Percentiles rank a stretch among this genome's conserved stretches.
These are phyloP conservation scores for Hypoxylon perforatum DNA, from an alignment of 495 filamentous ascomycete genomes.

Conservation along the genomic window DNA sequence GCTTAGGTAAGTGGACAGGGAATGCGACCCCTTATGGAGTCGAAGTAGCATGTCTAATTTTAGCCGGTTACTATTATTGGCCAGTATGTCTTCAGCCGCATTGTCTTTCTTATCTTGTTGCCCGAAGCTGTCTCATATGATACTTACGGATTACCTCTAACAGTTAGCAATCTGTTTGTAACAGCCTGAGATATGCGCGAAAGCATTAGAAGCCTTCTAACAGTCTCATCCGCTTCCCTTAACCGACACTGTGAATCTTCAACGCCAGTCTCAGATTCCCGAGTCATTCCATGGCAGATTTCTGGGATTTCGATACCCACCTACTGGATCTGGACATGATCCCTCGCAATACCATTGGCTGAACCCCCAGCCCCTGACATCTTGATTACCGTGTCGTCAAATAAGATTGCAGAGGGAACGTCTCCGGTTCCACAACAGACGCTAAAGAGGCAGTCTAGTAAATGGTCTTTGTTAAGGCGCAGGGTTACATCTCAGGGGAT, in stretches of 20 bases:
- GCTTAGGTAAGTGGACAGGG: background rate
- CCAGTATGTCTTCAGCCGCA: conserved; percentile 19
- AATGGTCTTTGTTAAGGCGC: background rate
- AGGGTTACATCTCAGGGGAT: conserved; percentile 29
- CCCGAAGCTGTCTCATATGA: background rate
- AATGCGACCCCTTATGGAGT: conserved; percentile 5
- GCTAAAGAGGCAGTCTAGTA: conserved; percentile 1
- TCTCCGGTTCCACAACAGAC: conserved; percentile 12
- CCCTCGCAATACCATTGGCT: conserved; percentile 17
- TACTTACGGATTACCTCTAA: background rate
- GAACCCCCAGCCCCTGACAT: conserved; percentile 16
- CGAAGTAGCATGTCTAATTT: conserved; percentile 18
- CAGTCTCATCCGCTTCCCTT: background rate
- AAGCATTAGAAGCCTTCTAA: too few relatives aligned
- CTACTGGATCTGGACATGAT: conserved; percentile 23
- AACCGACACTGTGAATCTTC: background rate
- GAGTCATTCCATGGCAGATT: conserved; percentile 20
- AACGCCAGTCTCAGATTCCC: background rate
- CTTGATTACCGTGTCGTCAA: conserved; percentile 15
- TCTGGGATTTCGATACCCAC: conserved; percentile 19
- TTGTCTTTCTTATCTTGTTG: background rate
- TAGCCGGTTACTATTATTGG: conserved; percentile 5
- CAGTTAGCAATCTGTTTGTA: background rate
- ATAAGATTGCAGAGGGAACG: conserved; percentile 6
- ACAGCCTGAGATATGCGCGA: too few relatives aligned